These are phyloP conservation scores for Telopea speciosissima DNA, from an alignment of 177 flowering plant genomes.

Conservation along the genomic window DNA sequence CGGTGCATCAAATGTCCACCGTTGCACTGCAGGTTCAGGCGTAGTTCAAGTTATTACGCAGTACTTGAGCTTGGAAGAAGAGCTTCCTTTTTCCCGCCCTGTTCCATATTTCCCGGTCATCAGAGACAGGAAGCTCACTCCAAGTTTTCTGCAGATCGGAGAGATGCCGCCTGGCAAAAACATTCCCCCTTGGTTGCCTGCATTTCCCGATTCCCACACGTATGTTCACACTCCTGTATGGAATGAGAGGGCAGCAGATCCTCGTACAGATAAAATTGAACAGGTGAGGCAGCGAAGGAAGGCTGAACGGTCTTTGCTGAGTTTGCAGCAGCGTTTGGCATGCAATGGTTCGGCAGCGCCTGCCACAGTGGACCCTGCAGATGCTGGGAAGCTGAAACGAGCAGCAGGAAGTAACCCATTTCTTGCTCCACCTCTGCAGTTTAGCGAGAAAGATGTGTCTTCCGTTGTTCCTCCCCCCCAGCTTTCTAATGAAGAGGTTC, in stretches of 20 bases:
- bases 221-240: constrained; percentile 50
- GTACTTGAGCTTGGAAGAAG: constrained; percentile 39
- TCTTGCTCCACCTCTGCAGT: constrained; percentile 42
- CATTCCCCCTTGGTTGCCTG: constrained; percentile 86
- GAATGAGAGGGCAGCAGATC: constrained; percentile 59
- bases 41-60: constrained; percentile 40
- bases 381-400: constrained; percentile 21
- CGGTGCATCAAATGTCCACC: constrained; percentile 54
- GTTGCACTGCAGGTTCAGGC: constrained; percentile 43
- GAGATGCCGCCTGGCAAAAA: constrained; percentile 59
- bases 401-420: constrained; percentile 40
- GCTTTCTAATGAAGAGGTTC: constrained; percentile 20
- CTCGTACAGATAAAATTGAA: constrained; percentile 50
- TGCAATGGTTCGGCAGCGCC: constrained; percentile 29
- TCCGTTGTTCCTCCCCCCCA: constrained; percentile 30
- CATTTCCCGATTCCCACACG: constrained; percentile 81
- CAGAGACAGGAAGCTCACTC: constrained; percentile 30
- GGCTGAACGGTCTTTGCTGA: constrained; percentile 67
- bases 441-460: constrained; percentile 50
- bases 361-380: constrained; percentile 11
- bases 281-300: constrained; percentile 66
- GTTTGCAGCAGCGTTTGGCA: constrained; percentile 59
- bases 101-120: constrained; percentile 62
- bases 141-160: constrained; percentile 54
- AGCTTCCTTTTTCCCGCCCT: constrained; percentile 62